A percentile compares a stretch with the other conserved stretches of the same genome.
phyloP scores from a whole-genome alignment of 2,329 filamentous ascomycete genomes.

The Chaetomium olivaceum region DNA sequence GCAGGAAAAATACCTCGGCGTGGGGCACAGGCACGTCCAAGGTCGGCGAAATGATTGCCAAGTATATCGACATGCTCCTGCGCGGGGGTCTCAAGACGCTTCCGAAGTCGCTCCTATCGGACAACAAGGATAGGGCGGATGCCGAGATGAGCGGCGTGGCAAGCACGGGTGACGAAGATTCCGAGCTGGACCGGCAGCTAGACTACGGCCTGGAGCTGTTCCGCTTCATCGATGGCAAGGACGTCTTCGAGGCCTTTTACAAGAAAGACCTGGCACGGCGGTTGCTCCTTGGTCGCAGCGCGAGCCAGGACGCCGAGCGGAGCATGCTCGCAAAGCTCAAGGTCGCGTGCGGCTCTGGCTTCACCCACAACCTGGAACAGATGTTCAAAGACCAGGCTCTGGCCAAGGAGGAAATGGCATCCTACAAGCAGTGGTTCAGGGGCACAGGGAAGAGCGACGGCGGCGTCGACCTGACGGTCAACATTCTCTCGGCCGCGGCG shows the following conservation, averaged over 20 bases:
- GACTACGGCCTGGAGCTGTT: slow-evolving; percentile 93
- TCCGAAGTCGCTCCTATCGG: slow-evolving; percentile 66
- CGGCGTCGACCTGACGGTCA: slow-evolving; percentile 75
- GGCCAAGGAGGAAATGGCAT: slow-evolving; percentile 87
- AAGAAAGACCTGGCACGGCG: slow-evolving; percentile 93
- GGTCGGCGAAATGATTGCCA: slow-evolving; percentile 97
- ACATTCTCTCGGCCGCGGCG: slow-evolving; percentile 83
- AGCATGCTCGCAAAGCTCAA: slow-evolving; percentile 93
- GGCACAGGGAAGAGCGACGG: slow-evolving; percentile 46
- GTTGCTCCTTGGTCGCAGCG: slow-evolving; percentile 86
- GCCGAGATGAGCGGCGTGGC: slow-evolving; percentile 64
- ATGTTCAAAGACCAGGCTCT: slow-evolving; percentile 99
- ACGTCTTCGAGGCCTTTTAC: slow-evolving; percentile 98
- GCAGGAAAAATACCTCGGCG: slow-evolving; percentile 69
- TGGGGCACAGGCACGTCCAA: slow-evolving; percentile 87
- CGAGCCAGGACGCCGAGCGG: slow-evolving; percentile 90
- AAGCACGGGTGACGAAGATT: slow-evolving; percentile 80
- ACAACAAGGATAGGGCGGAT: slow-evolving; percentile 57
- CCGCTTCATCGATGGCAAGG: slow-evolving; percentile 95
- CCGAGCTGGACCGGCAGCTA: slow-evolving; percentile 86
- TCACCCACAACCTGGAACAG: slow-evolving; percentile 95
- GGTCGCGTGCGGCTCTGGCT: slow-evolving; percentile 87
- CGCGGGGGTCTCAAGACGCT: slow-evolving; percentile 84
- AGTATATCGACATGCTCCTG: slow-evolving; percentile 88
- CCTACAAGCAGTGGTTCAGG: slow-evolving; percentile 71